Percentiles rank a stretch among this genome's conserved stretches.
phyloP scores from a whole-genome alignment of 202 grass and related monocot genomes.

The Carex arenaria region DNA sequence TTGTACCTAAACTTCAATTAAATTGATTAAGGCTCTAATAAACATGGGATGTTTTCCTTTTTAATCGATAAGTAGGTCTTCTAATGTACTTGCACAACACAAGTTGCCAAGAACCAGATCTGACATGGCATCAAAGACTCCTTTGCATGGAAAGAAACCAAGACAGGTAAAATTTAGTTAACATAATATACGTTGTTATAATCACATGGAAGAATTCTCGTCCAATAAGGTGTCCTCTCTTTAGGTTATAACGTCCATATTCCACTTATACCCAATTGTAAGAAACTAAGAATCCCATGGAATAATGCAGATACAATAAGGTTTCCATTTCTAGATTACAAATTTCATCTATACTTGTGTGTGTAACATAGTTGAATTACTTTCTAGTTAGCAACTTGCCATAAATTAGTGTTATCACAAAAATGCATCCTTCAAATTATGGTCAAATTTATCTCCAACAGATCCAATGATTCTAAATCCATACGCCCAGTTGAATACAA shows the following conservation, averaged over 20 bases:
- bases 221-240: background rate
- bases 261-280: background rate
- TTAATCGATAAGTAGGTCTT: constrained; percentile 25
- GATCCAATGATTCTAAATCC: background rate
- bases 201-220: background rate
- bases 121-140: constrained; percentile 10
- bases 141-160: constrained; percentile 12
- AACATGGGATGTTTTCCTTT: background rate
- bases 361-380: background rate
- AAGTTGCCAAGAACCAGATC: background rate
- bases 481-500: background rate
- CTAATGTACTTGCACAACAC: constrained; percentile 2
- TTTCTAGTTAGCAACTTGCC: background rate
- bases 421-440: background rate
- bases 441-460: background rate
- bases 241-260: background rate
- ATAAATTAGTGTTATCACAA: background rate
- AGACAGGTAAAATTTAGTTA: constrained; percentile 10
- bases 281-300: background rate
- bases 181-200: background rate
- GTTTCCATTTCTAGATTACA: background rate
- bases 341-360: background rate
- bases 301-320: background rate
- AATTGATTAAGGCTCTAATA: background rate
- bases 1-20: background rate